Conservation (phyloP, 139 green algal species). For the Chlorella sp. region DNA sequence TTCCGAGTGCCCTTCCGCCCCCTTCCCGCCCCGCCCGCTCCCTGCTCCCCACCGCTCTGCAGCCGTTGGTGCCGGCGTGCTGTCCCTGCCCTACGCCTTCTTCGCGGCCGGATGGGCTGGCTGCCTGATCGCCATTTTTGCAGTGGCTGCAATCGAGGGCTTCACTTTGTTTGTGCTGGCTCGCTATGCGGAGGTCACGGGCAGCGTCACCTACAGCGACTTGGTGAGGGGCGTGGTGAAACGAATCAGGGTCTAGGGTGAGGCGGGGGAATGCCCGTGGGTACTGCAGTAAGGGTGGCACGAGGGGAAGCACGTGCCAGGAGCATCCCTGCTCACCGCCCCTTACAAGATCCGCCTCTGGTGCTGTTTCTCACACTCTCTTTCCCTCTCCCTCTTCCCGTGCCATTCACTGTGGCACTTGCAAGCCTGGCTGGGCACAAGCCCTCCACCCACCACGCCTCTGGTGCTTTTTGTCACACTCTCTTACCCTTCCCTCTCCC, state of each 20-base stretch:
- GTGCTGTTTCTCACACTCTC: not conserved
- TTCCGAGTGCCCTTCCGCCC: not conserved
- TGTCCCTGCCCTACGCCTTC: constrained; percentile 82
- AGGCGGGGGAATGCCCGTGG: no score
- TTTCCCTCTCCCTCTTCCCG: not conserved
- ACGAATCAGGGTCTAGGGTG: not conserved
- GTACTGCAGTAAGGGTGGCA: no score
- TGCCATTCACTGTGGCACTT: not conserved
- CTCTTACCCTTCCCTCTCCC: not conserved
- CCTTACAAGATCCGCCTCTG: not conserved
- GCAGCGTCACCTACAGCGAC: constrained; percentile 54
- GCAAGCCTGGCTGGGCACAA: no score
- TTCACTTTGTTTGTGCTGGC: constrained; percentile 81
- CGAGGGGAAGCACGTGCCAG: no score
- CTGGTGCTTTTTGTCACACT: not conserved
- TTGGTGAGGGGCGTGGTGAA: constrained; percentile 38
- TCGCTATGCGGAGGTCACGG: constrained; percentile 59
- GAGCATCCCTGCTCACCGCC: no score
- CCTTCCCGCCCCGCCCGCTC: not conserved
- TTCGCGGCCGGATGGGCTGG: constrained; percentile 63
- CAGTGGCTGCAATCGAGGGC: constrained; percentile 56
- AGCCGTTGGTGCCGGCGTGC: constrained; percentile 76
- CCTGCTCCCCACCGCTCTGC: not conserved
- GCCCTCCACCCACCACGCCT: not conserved
- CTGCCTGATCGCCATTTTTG: constrained; percentile 58